Evolutionary conservation across 306 rosid genomes (phyloP).

Genomic region (Oemleria cerasiformis): DNA sequence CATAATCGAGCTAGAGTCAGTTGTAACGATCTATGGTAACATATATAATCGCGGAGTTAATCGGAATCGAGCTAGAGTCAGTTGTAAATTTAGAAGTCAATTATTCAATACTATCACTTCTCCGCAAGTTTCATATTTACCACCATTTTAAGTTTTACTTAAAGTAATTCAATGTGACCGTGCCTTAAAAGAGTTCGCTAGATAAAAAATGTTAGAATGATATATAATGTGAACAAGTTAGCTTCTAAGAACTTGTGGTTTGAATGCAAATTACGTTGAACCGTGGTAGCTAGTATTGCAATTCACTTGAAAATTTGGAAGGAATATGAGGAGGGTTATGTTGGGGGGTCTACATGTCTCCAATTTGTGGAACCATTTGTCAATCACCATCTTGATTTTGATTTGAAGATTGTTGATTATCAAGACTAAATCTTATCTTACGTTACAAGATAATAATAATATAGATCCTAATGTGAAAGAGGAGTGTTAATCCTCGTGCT

Average conservation of each 20-base stretch:
- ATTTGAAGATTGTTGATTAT: constrained; percentile 25
- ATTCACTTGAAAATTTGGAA: neutral
- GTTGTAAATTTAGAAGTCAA: too few relatives aligned
- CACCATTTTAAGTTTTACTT: too few relatives aligned
- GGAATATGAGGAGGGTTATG: constrained; percentile 9
- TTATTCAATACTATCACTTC: too few relatives aligned
- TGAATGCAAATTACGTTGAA: constrained; percentile 5
- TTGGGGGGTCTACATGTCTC: constrained; percentile 51
- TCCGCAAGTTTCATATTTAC: too few relatives aligned
- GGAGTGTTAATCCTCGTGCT: too few relatives aligned
- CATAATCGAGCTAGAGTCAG: too few relatives aligned
- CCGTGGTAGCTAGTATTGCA: neutral
- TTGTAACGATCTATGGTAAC: too few relatives aligned
- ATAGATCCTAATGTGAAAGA: constrained; percentile 13
- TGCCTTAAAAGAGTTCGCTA: too few relatives aligned
- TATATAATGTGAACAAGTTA: constrained; percentile 26
- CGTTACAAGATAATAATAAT: constrained; percentile 30
- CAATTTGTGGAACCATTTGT: constrained; percentile 38
- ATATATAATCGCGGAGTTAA: too few relatives aligned
- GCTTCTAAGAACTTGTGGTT: constrained; percentile 29
- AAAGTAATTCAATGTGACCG: too few relatives aligned
- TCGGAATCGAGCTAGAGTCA: too few relatives aligned
- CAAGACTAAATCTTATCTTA: constrained; percentile 49
- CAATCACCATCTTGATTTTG: constrained; percentile 41
- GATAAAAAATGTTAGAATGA: neutral